Base-by-base conservation (phyloP, 768 basidiomycete species). In the Tricholomella constricta region DNA sequence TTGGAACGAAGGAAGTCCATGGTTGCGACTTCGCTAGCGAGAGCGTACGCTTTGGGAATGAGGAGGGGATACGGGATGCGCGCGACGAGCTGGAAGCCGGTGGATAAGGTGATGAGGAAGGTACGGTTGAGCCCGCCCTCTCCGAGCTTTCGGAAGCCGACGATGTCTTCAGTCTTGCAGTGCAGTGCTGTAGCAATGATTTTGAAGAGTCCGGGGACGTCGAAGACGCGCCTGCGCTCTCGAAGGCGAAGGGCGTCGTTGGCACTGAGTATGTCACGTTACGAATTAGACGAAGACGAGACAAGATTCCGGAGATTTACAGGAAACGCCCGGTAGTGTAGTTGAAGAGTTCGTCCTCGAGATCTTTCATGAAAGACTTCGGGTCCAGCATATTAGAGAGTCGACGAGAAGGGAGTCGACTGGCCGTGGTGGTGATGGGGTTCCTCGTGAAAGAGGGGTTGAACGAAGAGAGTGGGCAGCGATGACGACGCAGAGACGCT, bases 111-210 rank as follows among this genome's bases (percentile, higher is more conserved):
- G 56, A 75, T 65, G 48, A 64, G 62, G 49, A 75, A 73, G 22
- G 56, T 65, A 22, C 69, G 69, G 58, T 74, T 75, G 57, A 67
- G 67, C 26, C 68, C 67, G 6, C 71, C 73, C 71, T 80, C 78
- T 52, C 60, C 76, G 31, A 79, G 76, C 58, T 78, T 81, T 52
- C 5, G 4, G 0, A 75, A 45, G 52, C 31, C 52, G 59, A 63
- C 61, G 61, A 75, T 62, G 59, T 75, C 63, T 31, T 55, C 60
- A 62, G 62, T 54, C 59, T 59, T 56, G 40, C 47, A 73, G 64
- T 62, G 43, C 65, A 48, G 62, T 56, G 66, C 70, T 65, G 61
- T 48, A 12, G 64, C 50, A 43, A 59, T 53, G 51, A 60, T 58
- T 45, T 41, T 22, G 45, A 59, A 58, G 51, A 65, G 62, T 45